A percentile compares a stretch with the other conserved stretches of the same genome.
These are phyloP conservation scores for Thelonectria discophora DNA, from an alignment of 2,329 filamentous ascomycete genomes.

Conservation along the genomic window DNA sequence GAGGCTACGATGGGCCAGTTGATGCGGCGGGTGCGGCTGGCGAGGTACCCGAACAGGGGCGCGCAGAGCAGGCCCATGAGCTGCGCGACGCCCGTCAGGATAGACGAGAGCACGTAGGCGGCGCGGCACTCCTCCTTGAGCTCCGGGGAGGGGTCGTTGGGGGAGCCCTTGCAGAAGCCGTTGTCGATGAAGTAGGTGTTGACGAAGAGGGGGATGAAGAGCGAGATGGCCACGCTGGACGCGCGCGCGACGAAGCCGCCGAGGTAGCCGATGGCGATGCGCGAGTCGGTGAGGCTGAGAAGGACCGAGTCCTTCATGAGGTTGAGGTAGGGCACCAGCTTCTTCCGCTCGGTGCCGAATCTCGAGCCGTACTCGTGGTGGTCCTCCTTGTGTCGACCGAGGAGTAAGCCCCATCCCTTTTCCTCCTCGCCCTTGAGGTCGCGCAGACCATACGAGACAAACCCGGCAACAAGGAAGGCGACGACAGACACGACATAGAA, in stretches of 20 bases:
- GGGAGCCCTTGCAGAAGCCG: constrained; percentile 77
- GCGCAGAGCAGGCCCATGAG: constrained; percentile 85
- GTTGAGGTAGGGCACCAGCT: constrained; percentile 64
- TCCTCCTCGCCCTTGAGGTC: constrained; percentile 75
- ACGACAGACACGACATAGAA: constrained; percentile 87
- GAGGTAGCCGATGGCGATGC: constrained; percentile 87
- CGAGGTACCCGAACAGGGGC: constrained; percentile 86
- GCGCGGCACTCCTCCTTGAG: constrained; percentile 85
- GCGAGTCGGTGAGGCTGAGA: constrained; percentile 77
- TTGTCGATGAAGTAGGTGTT: constrained; percentile 88
- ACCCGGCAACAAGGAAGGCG: constrained; percentile 74
- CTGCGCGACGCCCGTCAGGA: constrained; percentile 89
- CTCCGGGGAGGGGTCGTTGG: constrained; percentile 71
- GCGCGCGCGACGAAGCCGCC: constrained; percentile 95
- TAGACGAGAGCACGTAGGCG: constrained; percentile 88
- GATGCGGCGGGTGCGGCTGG: constrained; percentile 70
- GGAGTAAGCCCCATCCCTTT: constrained; percentile 73
- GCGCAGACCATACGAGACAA: constrained; percentile 81
- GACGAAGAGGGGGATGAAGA: constrained; percentile 93
- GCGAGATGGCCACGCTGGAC: constrained; percentile 91
- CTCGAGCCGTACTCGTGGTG: constrained; percentile 33
- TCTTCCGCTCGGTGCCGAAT: constrained; percentile 32
- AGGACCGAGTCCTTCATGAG: constrained; percentile 70
- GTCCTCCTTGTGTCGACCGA: constrained; percentile 52
- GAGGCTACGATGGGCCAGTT: constrained; percentile 80